Evolutionary conservation across 257 asterid genomes (phyloP).

Genomic region (Przewalskia tangutica): DNA sequence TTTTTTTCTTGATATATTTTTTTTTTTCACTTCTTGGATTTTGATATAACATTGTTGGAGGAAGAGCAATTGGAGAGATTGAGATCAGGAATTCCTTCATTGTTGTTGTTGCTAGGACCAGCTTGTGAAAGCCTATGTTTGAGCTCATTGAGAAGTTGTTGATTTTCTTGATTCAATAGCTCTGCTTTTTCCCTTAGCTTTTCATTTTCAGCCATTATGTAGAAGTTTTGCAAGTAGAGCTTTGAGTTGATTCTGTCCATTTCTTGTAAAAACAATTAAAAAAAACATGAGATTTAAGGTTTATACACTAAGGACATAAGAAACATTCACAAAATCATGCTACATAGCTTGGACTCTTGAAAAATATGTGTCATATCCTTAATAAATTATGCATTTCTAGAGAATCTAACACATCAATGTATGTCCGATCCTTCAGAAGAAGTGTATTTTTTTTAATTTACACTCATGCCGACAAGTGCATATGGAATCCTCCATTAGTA

Average conservation of each 20-base stretch:
- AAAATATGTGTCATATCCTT: no score
- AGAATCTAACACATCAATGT: no score
- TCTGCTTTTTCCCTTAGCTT: constrained; percentile 71
- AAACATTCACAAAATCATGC: not conserved
- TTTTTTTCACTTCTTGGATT: constrained; percentile 7
- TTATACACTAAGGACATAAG: no score
- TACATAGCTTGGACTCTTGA: no score
- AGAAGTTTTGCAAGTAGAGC: constrained; percentile 58
- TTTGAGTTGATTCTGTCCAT: constrained; percentile 78
- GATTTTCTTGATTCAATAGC: constrained; percentile 70
- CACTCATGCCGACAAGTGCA: no score
- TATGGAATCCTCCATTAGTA: not conserved
- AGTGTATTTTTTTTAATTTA: no score
- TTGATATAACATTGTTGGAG: constrained; percentile 33
- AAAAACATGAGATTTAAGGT: not conserved
- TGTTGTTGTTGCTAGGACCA: constrained; percentile 13
- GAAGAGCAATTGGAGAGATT: constrained; percentile 16
- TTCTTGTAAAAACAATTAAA: not conserved
- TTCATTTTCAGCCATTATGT: constrained; percentile 69
- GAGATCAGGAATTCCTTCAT: constrained; percentile 24
- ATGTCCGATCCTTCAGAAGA: no score
- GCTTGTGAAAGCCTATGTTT: constrained; percentile 43
- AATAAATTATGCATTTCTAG: no score
- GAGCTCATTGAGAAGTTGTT: constrained; percentile 51
- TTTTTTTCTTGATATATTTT: not conserved